phyloP scores from a whole-genome alignment of 1,284 basidiomycete genomes.

The Cutaneotrichosporon cutaneum region DNA sequence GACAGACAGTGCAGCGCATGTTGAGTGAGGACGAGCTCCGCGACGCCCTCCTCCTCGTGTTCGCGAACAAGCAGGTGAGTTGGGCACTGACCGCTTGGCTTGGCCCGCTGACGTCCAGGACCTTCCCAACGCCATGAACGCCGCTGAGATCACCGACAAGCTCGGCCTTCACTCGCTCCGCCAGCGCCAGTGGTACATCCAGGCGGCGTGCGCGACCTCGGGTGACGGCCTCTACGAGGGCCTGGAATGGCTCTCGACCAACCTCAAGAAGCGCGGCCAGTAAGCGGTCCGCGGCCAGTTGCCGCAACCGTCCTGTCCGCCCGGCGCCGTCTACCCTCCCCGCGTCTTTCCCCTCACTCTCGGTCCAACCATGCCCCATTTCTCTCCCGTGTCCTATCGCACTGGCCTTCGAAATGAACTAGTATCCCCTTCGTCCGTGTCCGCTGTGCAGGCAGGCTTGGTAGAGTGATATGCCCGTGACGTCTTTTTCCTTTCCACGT shows the following conservation, averaged over 20 bases:
- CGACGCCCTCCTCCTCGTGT: slow-evolving; percentile 96
- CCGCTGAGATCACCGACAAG: slow-evolving; percentile 99
- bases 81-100: neutral
- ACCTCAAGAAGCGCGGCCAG: slow-evolving; percentile 53
- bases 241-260: slow-evolving; percentile 73
- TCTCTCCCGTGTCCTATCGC: slow-evolving; percentile 15
- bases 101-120: slow-evolving; percentile 56
- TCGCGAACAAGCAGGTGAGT: slow-evolving; percentile 88
- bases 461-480: slow-evolving; percentile 25
- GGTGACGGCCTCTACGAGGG: slow-evolving; percentile 99
- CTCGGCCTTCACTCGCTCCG: slow-evolving; percentile 95
- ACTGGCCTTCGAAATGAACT: slow-evolving; percentile 24
- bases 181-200: slow-evolving; percentile 98
- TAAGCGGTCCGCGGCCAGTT: slow-evolving; percentile 17
- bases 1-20: slow-evolving; percentile 81
- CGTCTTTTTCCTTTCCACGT: slow-evolving; percentile 9
- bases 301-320: neutral
- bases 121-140: slow-evolving; percentile 98
- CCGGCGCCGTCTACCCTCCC: slow-evolving; percentile 8
- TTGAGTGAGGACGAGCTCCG: slow-evolving; percentile 99
- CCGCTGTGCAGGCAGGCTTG: slow-evolving; percentile 12
- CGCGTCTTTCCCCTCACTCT: slow-evolving; percentile 12
- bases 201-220: slow-evolving; percentile 98
- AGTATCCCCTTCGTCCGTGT: slow-evolving; percentile 20
- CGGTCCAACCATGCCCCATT: slow-evolving; percentile 10